Conservation (phyloP, 495 filamentous ascomycete species). For the Symbiotaphrina buchneri region DNA sequence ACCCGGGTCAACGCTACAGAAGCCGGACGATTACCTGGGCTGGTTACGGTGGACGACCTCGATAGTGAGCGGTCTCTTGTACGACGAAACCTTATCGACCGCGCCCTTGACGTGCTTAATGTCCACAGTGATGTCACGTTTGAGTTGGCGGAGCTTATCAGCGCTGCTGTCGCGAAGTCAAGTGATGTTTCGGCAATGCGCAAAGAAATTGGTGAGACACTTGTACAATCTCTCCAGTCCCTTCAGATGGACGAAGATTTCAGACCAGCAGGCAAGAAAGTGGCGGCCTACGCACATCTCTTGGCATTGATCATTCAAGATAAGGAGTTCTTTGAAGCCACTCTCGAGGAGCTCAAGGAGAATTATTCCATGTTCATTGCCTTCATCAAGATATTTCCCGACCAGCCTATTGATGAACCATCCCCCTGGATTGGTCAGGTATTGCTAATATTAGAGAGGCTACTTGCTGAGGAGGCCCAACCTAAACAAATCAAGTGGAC, state of each 20-base stretch:
- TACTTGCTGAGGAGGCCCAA: conserved; percentile 71
- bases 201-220: conserved; percentile 55
- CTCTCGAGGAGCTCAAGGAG: conserved; percentile 53
- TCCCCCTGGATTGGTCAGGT: conserved; percentile 86
- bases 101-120: conserved; percentile 66
- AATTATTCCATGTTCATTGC: conserved; percentile 50
- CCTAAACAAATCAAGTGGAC: conserved; percentile 55
- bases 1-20: conserved; percentile 2
- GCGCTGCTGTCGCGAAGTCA: conserved; percentile 47
- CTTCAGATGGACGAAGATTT: conserved; percentile 53
- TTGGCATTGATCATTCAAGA: conserved; percentile 74
- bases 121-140: conserved; percentile 77
- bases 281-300: conserved; percentile 84
- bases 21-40: conserved; percentile 12
- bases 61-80: conserved; percentile 53
- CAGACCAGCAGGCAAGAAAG: conserved; percentile 49
- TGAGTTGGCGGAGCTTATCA: conserved; percentile 72
- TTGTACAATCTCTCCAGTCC: conserved; percentile 76
- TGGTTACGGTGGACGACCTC: conserved; percentile 57
- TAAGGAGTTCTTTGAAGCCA: conserved; percentile 55
- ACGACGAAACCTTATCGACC: conserved; percentile 61
- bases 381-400: conserved; percentile 57
- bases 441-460: conserved; percentile 69
- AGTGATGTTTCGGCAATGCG: conserved; percentile 37
- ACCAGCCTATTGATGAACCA: conserved; percentile 43